Base-by-base conservation (phyloP, 352 stramenopile genomes). In the Phytophthora constricta region DNA sequence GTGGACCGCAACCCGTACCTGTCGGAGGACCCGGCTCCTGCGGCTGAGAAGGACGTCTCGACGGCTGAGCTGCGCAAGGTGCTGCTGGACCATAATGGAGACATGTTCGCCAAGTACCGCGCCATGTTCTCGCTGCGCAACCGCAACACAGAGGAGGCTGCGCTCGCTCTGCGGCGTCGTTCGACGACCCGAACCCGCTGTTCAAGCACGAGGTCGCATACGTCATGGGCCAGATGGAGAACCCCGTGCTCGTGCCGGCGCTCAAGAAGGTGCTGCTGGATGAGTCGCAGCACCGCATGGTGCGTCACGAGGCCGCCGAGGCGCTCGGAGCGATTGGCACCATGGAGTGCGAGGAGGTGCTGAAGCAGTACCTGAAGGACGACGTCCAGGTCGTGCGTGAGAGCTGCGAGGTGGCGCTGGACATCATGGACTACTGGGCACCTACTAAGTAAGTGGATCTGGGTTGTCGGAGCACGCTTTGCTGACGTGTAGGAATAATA, bases 71-170 rank as follows among this genome's bases (percentile, higher is more conserved):
- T 99, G 42, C 91, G 96, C 43, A 66, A 75, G 28, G 84, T 96
- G 47, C 78, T 99, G 39, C 72, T 95, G 42, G 87, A 99, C 82
- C 61, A 77, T 56, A 70, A 65, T 25, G 74, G 77, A 9, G 87
- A 90, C 54, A 86, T 99, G 17, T 99, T 99, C 56, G 76, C 90
- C 37, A 83, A 89, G 51, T 99, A 99, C 75, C 92, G 96, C 41
- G 97, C 97, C 48, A 99, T 99, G 97, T 99, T 99, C 72, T 98
- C 95, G 27, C 75, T 99, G 22, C 90, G 98, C 25, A 99, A 99
- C 87, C 85, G 90, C 56, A 98, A 97, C 72, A 97, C 86, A 39
- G 80, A 89, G 53, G 91, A 97, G 42, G 89, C 92, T 1, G 90
- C 88, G 23, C 65, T 96, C 8, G 89, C 85, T 20, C 77, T 98